phyloP scores from a whole-genome alignment of 257 asterid genomes.

The Gardenia jasminoides region DNA sequence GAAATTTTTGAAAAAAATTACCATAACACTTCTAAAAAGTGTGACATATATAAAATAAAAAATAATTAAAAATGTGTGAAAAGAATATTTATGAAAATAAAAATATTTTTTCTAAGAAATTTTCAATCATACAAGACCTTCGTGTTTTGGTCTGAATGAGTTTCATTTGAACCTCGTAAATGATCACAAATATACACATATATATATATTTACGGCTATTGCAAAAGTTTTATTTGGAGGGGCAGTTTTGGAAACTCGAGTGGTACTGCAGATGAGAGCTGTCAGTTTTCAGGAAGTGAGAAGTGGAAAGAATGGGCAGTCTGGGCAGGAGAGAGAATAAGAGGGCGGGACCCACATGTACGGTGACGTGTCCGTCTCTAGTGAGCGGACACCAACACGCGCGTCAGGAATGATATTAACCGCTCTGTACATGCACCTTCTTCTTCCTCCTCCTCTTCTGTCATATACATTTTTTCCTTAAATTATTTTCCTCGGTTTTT shows the following conservation, averaged over 20 bases:
- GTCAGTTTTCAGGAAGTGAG: slow-evolving; percentile 32
- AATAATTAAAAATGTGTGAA: no score
- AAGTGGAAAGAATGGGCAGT: slow-evolving; percentile 39
- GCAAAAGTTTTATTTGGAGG: neutral
- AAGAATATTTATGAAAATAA: no score
- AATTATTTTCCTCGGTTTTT: neutral
- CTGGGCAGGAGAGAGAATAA: slow-evolving; percentile 48
- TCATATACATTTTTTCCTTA: neutral
- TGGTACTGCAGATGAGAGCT: neutral
- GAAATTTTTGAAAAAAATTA: no score
- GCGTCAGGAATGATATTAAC: slow-evolving; percentile 23
- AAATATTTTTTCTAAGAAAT: no score
- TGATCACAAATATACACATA: no score
- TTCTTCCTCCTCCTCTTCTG: neutral
- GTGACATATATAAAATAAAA: no score
- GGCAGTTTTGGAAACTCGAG: slow-evolving; percentile 5
- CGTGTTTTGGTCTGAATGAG: no score
- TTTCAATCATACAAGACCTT: no score
- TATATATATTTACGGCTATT: no score
- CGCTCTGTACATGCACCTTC: slow-evolving; percentile 23
- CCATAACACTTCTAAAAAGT: no score
- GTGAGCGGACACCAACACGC: slow-evolving; percentile 16
- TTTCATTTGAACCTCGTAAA: no score
- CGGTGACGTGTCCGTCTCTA: slow-evolving; percentile 48
- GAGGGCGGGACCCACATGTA: slow-evolving; percentile 47